These are phyloP conservation scores for Stemphylium vesicarium DNA, from an alignment of 2,329 filamentous ascomycete genomes.

Conservation along the genomic window DNA sequence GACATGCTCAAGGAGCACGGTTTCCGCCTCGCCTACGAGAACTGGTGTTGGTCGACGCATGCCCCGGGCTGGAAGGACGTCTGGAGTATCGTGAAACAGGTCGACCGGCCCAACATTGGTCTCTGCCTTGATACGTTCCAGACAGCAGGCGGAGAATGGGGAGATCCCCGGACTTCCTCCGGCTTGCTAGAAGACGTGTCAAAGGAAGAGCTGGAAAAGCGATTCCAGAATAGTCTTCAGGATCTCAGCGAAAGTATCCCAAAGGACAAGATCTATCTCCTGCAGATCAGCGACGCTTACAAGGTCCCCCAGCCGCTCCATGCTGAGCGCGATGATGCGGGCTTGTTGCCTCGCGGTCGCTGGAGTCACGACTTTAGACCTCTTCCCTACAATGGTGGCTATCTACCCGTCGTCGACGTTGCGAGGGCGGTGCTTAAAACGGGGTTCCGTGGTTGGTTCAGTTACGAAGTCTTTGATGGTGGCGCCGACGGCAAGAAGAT, in stretches of 20 bases:
- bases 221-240: constrained; percentile 62
- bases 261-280: constrained; percentile 72
- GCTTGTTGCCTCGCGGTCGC: constrained; percentile 64
- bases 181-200: constrained; percentile 62
- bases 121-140: constrained; percentile 82
- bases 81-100: constrained; percentile 70
- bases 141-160: constrained; percentile 74
- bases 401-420: constrained; percentile 71
- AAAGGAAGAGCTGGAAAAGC: constrained; percentile 55
- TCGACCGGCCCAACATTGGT: constrained; percentile 70
- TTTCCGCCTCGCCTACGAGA: constrained; percentile 75
- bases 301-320: constrained; percentile 64
- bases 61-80: constrained; percentile 72
- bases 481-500: constrained; percentile 61
- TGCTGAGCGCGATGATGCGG: constrained; percentile 57
- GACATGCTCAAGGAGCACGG: constrained; percentile 61
- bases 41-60: constrained; percentile 74
- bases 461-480: constrained; percentile 73
- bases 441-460: constrained; percentile 71
- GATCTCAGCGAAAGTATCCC: constrained; percentile 66
- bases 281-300: constrained; percentile 80
- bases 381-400: constrained; percentile 72
- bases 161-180: constrained; percentile 69
- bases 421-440: constrained; percentile 70
- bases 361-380: constrained; percentile 78